Percentiles rank a stretch among this genome's conserved stretches.
These are phyloP conservation scores for Aureobasidium sp. DNA, from an alignment of 2,329 filamentous ascomycete genomes.

Conservation along the genomic window DNA sequence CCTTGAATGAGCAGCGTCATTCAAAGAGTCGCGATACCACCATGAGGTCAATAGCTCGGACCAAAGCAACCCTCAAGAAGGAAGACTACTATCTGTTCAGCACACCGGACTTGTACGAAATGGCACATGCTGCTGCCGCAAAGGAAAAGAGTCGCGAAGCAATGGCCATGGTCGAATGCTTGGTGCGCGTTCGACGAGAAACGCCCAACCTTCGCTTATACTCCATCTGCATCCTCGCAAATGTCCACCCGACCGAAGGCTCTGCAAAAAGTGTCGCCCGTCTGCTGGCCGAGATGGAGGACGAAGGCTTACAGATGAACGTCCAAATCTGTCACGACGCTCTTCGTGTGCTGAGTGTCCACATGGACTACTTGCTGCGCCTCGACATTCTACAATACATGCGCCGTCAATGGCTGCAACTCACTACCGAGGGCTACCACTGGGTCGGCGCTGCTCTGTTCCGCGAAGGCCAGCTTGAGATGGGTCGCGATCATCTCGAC, in stretches of 20 bases:
- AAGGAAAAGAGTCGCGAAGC: conserved; percentile 35
- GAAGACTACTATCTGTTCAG: conserved; percentile 14
- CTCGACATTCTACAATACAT: conserved; percentile 65
- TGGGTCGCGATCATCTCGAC: conserved; percentile 65
- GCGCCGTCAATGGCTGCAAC: conserved; percentile 62
- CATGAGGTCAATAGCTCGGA: background rate
- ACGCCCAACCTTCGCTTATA: conserved; percentile 57
- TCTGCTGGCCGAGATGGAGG: conserved; percentile 67
- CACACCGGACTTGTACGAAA: conserved; percentile 40
- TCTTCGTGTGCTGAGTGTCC: conserved; percentile 68
- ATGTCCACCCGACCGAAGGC: conserved; percentile 56
- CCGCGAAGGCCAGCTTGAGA: conserved; percentile 74
- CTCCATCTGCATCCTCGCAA: conserved; percentile 66
- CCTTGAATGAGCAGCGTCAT: background rate
- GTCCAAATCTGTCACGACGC: conserved; percentile 63
- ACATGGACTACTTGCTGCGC: conserved; percentile 77
- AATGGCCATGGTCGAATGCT: conserved; percentile 47
- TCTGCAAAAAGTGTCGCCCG: conserved; percentile 56
- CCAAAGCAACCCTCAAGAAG: background rate
- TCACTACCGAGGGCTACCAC: conserved; percentile 57
- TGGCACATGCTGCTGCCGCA: conserved; percentile 37
- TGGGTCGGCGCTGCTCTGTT: conserved; percentile 67
- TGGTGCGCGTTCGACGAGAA: conserved; percentile 52
- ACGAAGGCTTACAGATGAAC: conserved; percentile 55
- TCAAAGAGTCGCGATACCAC: conserved; percentile 9